These are phyloP conservation scores for Terfezia boudieri DNA, from an alignment of 495 filamentous ascomycete species.

Conservation along the genomic window DNA sequence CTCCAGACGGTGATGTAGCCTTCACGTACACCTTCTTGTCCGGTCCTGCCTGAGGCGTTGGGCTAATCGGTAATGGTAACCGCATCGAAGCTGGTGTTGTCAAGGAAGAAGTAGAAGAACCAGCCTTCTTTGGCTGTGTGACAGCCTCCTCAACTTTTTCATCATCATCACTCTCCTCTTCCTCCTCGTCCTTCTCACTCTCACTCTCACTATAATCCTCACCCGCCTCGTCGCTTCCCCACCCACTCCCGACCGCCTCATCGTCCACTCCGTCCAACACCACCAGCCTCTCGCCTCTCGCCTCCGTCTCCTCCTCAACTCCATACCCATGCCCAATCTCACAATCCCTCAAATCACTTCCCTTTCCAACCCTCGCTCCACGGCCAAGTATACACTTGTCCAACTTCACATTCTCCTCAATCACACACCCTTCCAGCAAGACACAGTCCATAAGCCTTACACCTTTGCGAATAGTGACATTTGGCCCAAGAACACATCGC, in stretches of 20 bases:
- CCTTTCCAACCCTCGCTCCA: constrained; percentile 50
- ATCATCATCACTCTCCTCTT: constrained; percentile 1
- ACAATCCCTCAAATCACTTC: constrained; percentile 56
- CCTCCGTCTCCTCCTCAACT: constrained; percentile 62
- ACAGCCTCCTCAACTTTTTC: constrained; percentile 2
- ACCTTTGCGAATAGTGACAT: constrained; percentile 58
- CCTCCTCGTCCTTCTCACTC: constrained; percentile 2
- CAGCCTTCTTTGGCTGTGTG: no score
- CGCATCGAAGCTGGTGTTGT: no score
- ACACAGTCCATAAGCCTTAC: constrained; percentile 63
- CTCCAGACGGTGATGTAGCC: no score
- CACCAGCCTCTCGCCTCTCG: constrained; percentile 72
- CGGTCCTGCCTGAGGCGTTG: no score
- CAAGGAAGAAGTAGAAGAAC: no score
- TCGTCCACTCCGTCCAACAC: constrained; percentile 28
- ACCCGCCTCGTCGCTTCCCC: constrained; percentile 19
- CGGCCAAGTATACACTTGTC: constrained; percentile 66
- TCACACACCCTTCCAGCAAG: constrained; percentile 70
- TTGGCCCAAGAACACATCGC: constrained; percentile 64
- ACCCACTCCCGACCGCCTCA: background rate
- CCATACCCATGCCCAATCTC: constrained; percentile 70
- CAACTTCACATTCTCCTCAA: constrained; percentile 53
- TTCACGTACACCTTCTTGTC: no score
- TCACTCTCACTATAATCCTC: constrained; percentile 6
- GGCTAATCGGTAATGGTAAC: no score